A percentile compares a stretch with the other conserved stretches of the same genome.
phyloP scores from a whole-genome alignment of 305 asterid species.

The Coffea humblotiana region DNA sequence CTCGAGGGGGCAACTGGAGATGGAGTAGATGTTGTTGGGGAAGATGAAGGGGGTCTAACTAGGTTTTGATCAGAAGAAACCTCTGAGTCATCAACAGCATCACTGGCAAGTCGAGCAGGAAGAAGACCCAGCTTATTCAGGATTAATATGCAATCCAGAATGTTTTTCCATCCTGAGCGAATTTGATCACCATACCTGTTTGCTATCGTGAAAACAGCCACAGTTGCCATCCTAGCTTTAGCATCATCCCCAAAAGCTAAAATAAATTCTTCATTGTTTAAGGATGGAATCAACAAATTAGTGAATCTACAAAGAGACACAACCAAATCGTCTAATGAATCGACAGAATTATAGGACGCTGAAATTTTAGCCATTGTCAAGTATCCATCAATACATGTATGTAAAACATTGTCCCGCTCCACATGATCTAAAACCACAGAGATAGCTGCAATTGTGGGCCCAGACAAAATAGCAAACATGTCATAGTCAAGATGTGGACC shows the following conservation, averaged over 20 bases:
- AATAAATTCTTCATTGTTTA: constrained; percentile 63
- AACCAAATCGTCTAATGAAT: constrained; percentile 80
- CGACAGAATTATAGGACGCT: constrained; percentile 58
- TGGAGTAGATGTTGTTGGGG: constrained; percentile 45
- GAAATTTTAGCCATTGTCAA: constrained; percentile 81
- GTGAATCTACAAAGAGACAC: constrained; percentile 87
- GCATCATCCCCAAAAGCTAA: constrained; percentile 72
- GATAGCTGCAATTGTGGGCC: constrained; percentile 87
- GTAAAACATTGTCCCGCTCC: constrained; percentile 65
- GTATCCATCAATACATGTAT: constrained; percentile 78
- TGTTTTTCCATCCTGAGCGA: constrained; percentile 88
- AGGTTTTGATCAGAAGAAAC: constrained; percentile 47
- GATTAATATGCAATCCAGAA: constrained; percentile 84
- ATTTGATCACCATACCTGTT: constrained; percentile 82
- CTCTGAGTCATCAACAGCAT: constrained; percentile 75
- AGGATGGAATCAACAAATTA: constrained; percentile 63
- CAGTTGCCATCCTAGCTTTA: constrained; percentile 84
- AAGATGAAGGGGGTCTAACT: constrained; percentile 39
- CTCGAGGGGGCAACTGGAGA: constrained; percentile 51
- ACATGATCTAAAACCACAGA: constrained; percentile 86
- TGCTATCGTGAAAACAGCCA: constrained; percentile 79
- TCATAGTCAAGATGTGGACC: constrained; percentile 71
- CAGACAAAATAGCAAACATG: constrained; percentile 77
- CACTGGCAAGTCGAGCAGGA: constrained; percentile 81
- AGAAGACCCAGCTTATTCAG: constrained; percentile 85